Evolutionary conservation across 2,329 filamentous ascomycete species (phyloP).

Genomic region (Fusarium anthophilum): DNA sequence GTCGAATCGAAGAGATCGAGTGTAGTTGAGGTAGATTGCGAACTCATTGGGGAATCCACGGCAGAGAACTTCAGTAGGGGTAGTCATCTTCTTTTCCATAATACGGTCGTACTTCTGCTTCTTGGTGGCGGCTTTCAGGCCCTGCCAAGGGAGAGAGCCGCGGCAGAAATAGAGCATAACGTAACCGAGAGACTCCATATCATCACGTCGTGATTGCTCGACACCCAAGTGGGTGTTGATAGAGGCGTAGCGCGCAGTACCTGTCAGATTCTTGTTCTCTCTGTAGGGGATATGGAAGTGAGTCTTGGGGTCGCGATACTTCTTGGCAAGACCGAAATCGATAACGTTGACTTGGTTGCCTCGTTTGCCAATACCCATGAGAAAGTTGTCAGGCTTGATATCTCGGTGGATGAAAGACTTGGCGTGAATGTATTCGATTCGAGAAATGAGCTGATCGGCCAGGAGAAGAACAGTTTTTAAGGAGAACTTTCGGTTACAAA

Average conservation of each 20-base stretch:
- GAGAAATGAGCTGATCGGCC: slow-evolving; percentile 97
- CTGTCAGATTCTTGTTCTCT: slow-evolving; percentile 99
- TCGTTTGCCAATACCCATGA: slow-evolving; percentile 99
- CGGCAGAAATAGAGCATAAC: slow-evolving; percentile 99
- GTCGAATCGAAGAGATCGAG: slow-evolving; percentile 96
- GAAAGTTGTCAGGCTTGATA: slow-evolving; percentile 99
- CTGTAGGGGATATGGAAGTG: slow-evolving; percentile 99
- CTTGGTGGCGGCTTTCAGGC: slow-evolving; percentile 97
- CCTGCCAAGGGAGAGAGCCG: slow-evolving; percentile 98
- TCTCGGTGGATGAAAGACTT: slow-evolving; percentile 99
- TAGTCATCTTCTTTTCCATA: slow-evolving; percentile 99
- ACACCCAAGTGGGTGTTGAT: slow-evolving; percentile 99
- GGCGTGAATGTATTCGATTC: slow-evolving; percentile 99
- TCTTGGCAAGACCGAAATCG: slow-evolving; percentile 98
- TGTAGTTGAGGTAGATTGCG: slow-evolving; percentile 99
- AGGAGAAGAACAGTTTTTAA: slow-evolving; percentile 97
- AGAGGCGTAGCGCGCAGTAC: slow-evolving; percentile 96
- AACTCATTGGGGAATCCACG: slow-evolving; percentile 99
- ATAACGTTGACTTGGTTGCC: slow-evolving; percentile 99
- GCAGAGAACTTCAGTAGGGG: slow-evolving; percentile 97
- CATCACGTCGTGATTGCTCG: slow-evolving; percentile 98
- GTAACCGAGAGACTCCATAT: slow-evolving; percentile 99
- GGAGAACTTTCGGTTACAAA: slow-evolving; percentile 99
- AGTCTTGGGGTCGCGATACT: slow-evolving; percentile 99
- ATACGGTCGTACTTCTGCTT: slow-evolving; percentile 99